These are phyloP conservation scores for Adansonia grandidieri DNA, from an alignment of 441 rosid species.

Conservation along the genomic window DNA sequence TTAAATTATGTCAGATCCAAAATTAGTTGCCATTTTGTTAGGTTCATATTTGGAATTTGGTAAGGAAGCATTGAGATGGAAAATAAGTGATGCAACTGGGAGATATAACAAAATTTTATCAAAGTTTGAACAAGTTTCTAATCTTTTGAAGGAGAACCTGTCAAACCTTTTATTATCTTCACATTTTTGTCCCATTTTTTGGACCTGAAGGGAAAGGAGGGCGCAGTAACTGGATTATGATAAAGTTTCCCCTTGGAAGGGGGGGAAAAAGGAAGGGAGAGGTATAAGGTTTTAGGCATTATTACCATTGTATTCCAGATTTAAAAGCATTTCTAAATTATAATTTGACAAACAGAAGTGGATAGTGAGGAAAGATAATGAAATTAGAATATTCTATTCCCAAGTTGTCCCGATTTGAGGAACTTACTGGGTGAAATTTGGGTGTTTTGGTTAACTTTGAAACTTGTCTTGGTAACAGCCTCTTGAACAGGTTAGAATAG, in stretches of 20 bases:
- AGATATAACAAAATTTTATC: neutral
- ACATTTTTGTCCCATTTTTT: neutral
- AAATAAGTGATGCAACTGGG: conserved; percentile 6
- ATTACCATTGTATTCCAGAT: neutral
- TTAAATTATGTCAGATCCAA: conserved; percentile 1
- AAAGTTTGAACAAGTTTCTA: neutral
- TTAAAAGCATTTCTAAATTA: neutral
- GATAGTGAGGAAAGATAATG: neutral
- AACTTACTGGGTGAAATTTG: neutral
- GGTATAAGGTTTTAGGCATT: neutral
- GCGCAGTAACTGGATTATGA: neutral
- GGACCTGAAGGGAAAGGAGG: neutral
- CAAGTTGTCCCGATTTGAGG: neutral
- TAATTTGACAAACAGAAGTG: neutral
- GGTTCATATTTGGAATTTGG: neutral
- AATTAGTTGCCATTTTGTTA: neutral
- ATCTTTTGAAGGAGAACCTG: neutral
- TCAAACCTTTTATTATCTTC: neutral
- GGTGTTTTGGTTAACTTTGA: neutral
- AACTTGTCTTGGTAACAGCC: neutral
- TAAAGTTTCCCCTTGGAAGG: neutral
- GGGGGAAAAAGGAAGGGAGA: neutral
- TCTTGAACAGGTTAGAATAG: neutral
- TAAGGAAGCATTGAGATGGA: neutral
- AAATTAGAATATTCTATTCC: neutral